Conservation (phyloP, 148 eudicot genomes). For the Rhododendron simsii region DNA sequence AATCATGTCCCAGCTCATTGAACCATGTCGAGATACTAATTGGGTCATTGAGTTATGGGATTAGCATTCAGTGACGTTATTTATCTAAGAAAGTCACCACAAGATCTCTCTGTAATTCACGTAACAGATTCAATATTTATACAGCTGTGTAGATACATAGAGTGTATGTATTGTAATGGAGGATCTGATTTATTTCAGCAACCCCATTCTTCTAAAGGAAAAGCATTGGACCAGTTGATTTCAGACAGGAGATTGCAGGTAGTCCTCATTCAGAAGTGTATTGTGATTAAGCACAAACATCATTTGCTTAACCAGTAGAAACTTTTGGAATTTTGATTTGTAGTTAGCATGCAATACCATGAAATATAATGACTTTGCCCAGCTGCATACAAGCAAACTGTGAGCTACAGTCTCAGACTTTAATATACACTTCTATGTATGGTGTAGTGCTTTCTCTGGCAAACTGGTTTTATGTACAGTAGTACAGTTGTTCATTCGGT, state of each 20-base stretch:
- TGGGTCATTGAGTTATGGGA: not conserved
- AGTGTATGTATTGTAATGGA: not conserved
- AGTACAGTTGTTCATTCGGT: not conserved
- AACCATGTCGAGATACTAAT: not conserved
- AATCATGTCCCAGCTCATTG: not conserved
- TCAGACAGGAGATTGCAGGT: constrained; percentile 34
- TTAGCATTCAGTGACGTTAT: not conserved
- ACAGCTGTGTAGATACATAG: not conserved
- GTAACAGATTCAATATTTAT: not conserved
- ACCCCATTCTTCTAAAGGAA: constrained; percentile 33
- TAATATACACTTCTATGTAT: not conserved
- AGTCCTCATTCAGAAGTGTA: not conserved
- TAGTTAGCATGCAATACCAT: not conserved
- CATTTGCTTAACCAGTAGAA: not conserved
- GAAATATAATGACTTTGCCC: not conserved
- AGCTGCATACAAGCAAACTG: not conserved
- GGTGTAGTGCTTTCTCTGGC: not conserved
- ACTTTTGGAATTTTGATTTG: not conserved
- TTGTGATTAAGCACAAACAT: not conserved
- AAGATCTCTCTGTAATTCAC: not conserved
- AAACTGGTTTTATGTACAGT: not conserved
- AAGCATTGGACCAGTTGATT: constrained; percentile 22
- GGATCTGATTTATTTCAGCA: constrained; percentile 30
- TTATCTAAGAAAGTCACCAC: not conserved
- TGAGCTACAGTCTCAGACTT: not conserved